Base-by-base conservation (phyloP, 2,329 filamentous ascomycete species). In the Fusarium sp. region DNA sequence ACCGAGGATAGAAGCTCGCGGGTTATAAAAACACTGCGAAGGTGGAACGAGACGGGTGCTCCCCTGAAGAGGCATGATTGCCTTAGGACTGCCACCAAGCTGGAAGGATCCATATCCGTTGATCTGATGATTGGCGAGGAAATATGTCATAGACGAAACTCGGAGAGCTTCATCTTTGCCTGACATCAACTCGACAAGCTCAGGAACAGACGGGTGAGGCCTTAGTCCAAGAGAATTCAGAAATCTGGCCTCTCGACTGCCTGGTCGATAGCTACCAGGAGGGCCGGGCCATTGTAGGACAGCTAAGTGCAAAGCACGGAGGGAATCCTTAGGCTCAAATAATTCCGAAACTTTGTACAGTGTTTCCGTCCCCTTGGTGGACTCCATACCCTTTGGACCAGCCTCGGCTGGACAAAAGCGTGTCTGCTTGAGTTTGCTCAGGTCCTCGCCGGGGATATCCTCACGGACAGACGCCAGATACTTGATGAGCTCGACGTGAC, bases 401-500 rank as follows among this genome's bases (percentile, higher is more conserved):
- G 83, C 83, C 76, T 96, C 93, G 5, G 91, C 91, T 11, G 93
- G 93, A 73, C 94, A 95, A 41, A 98, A 93, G 13, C 88, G 88
- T 0, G 93, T 93, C 47, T 90, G 86, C 56, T 87, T 90, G 23
- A 99, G 84, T 73, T 91, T 92, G 67, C 88, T 89, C 54, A 97
- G 86, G 76, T 99, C 96, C 48, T 90, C 90, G 11, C 81, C 78
- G 0, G 96, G 96, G 61, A 99, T 97, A 71, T 99, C 96, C 51
- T 92, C 88, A 62, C 88, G 89, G 27, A 99, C 96, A 11, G 94
- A 97, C 13, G 95, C 88, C 41, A 99, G 86, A 72, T 99, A 99
- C 72, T 94, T 95, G 78, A 99, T 94, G 25, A 99, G 83, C 76
- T 99, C 95, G 63, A 97, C 89, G 76, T 98, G 95, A 58, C 93